Conservation (phyloP, 2,329 filamentous ascomycete species). For the Sporothrix brunneoviolacea region DNA sequence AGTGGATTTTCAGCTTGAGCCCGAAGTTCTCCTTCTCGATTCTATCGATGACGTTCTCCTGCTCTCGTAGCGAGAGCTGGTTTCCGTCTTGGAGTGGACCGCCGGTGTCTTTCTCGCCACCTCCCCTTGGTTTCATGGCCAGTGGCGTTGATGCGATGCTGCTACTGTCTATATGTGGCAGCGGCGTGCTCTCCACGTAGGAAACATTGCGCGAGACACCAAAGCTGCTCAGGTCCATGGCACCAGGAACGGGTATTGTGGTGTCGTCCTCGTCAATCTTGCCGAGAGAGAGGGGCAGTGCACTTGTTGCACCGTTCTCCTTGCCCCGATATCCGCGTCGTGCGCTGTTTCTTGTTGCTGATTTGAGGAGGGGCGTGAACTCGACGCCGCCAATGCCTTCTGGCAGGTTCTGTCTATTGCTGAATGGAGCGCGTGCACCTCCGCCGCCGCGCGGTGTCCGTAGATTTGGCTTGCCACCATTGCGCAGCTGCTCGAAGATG, state of each 20-base stretch:
- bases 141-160: slow-evolving; percentile 80
- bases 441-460: slow-evolving; percentile 63
- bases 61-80: slow-evolving; percentile 83
- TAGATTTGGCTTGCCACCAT: slow-evolving; percentile 54
- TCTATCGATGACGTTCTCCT: slow-evolving; percentile 90
- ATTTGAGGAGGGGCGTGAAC: slow-evolving; percentile 91
- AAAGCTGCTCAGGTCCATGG: slow-evolving; percentile 66
- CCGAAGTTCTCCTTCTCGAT: slow-evolving; percentile 99
- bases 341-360: slow-evolving; percentile 63
- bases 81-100: slow-evolving; percentile 78
- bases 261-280: slow-evolving; percentile 67
- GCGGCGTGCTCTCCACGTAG: slow-evolving; percentile 61
- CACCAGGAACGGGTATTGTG: slow-evolving; percentile 49
- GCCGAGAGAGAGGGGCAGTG: slow-evolving; percentile 63
- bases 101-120: slow-evolving; percentile 47
- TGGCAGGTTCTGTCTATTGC: slow-evolving; percentile 65
- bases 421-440: slow-evolving; percentile 54
- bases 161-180: slow-evolving; percentile 70
- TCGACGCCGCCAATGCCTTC: slow-evolving; percentile 62
- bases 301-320: slow-evolving; percentile 48
- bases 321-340: slow-evolving; percentile 50
- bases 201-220: slow-evolving; percentile 59
- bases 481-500: slow-evolving; percentile 67
- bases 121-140: slow-evolving; percentile 59
- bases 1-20: slow-evolving; percentile 94